Conservation (phyloP, 768 basidiomycete species). For the Sporobolomyces phaffii region DNA sequence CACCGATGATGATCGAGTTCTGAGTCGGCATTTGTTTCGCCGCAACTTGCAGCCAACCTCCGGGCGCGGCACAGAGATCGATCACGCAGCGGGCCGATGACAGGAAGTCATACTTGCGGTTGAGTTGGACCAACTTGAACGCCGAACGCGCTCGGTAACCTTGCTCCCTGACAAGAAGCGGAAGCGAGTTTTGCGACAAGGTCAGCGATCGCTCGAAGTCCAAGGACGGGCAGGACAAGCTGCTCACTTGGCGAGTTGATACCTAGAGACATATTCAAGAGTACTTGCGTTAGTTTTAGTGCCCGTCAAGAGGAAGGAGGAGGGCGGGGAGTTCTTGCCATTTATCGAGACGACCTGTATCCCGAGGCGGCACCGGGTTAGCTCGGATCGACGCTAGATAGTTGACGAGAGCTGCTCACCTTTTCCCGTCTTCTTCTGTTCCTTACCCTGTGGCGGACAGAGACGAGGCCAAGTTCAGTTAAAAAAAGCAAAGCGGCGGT, state of each 20-base stretch:
- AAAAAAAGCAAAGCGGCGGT: constrained; percentile 17
- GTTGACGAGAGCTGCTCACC: constrained; percentile 16
- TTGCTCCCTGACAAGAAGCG: constrained; percentile 70
- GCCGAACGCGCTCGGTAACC: constrained; percentile 99
- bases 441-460: constrained; percentile 17
- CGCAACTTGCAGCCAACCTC: constrained; percentile 98
- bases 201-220: accelerated
- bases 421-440: constrained; percentile 72
- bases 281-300: not conserved
- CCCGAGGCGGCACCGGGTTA: not conserved
- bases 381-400: not conserved
- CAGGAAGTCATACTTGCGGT: constrained; percentile 93
- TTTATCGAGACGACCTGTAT: constrained; percentile 37
- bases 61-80: constrained; percentile 96
- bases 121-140: constrained; percentile 96
- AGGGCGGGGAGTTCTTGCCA: constrained; percentile 6
- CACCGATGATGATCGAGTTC: constrained; percentile 55
- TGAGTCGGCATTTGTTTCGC: constrained; percentile 56
- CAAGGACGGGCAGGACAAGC: not conserved
- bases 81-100: constrained; percentile 82
- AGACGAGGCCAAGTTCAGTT: not conserved
- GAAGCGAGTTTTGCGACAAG: not conserved
- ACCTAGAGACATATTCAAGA: constrained; percentile 8
- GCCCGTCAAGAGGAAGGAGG: not conserved
- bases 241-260: constrained; percentile 39